These are phyloP conservation scores for Didymella pinodella DNA, from an alignment of 2,329 filamentous ascomycete genomes.

Conservation along the genomic window DNA sequence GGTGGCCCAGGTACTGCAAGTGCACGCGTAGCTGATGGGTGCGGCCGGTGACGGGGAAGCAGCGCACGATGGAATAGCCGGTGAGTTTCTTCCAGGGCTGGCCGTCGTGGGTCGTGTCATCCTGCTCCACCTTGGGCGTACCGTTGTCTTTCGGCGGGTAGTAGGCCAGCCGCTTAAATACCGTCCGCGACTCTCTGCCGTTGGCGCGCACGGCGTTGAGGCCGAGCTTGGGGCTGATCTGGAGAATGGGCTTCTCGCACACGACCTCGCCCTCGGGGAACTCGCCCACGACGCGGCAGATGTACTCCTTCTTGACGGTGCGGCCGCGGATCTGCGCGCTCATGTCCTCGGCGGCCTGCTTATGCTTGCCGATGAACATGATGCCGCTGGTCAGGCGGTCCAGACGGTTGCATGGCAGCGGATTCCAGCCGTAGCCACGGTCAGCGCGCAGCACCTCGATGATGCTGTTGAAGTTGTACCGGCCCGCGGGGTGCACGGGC, in stretches of 20 bases:
- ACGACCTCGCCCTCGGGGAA: constrained; percentile 92
- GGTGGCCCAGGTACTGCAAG: constrained; percentile 90
- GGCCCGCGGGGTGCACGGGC: constrained; percentile 91
- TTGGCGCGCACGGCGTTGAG: constrained; percentile 93
- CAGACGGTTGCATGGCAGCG: constrained; percentile 85
- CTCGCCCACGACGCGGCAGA: constrained; percentile 87
- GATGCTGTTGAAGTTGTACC: constrained; percentile 95
- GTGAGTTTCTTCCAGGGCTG: constrained; percentile 64
- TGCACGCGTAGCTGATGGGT: constrained; percentile 97
- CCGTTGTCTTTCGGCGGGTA: constrained; percentile 67
- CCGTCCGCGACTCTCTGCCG: constrained; percentile 86
- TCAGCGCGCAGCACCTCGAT: constrained; percentile 92
- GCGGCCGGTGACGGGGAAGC: constrained; percentile 88
- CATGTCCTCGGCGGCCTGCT: constrained; percentile 78
- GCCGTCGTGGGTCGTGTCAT: constrained; percentile 36
- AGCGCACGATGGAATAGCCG: constrained; percentile 94
- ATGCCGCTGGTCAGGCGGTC: constrained; percentile 94
- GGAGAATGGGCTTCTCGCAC: constrained; percentile 91
- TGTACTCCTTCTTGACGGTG: constrained; percentile 92
- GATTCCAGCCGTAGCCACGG: constrained; percentile 64
- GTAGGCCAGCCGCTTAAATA: constrained; percentile 93
- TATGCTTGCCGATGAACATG: constrained; percentile 95
- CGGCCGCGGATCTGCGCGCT: constrained; percentile 78
- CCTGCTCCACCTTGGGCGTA: constrained; percentile 18
- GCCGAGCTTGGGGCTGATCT: constrained; percentile 93